Evolutionary conservation across 345 rosid genomes (phyloP).

Genomic region (Eucalyptus guilfoylei): DNA sequence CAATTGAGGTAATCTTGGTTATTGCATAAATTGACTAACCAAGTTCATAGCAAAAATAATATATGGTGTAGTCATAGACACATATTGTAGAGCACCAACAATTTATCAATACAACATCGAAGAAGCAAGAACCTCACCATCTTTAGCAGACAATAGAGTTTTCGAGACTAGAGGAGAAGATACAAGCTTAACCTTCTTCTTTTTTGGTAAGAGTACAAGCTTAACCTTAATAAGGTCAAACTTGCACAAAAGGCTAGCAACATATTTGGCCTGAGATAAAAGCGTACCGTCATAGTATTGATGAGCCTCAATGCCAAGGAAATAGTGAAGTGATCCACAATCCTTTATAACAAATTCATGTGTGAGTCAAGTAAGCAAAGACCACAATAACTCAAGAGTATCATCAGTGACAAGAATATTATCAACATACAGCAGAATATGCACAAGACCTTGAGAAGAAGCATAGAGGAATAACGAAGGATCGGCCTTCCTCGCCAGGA

Average conservation of each 20-base stretch:
- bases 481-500: no score
- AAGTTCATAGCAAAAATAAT: no score
- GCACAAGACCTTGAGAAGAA: not conserved
- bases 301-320: no score
- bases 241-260: not conserved
- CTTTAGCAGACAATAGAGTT: not conserved
- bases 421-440: not conserved
- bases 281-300: accelerated
- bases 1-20: no score
- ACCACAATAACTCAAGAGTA: not conserved
- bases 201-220: no score
- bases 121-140: not conserved
- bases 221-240: no score
- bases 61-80: no score
- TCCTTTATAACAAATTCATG: not conserved
- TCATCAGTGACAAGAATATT: not conserved
- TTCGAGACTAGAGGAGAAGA: not conserved
- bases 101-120: not conserved
- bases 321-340: not conserved
- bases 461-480: not conserved
- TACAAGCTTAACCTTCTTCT: no score
- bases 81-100: not conserved
- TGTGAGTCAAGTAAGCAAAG: not conserved
- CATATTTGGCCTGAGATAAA: not conserved
- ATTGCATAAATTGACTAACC: no score